These are phyloP conservation scores for Erodium maritimum DNA, from an alignment of 345 rosid species.

Conservation along the genomic window DNA sequence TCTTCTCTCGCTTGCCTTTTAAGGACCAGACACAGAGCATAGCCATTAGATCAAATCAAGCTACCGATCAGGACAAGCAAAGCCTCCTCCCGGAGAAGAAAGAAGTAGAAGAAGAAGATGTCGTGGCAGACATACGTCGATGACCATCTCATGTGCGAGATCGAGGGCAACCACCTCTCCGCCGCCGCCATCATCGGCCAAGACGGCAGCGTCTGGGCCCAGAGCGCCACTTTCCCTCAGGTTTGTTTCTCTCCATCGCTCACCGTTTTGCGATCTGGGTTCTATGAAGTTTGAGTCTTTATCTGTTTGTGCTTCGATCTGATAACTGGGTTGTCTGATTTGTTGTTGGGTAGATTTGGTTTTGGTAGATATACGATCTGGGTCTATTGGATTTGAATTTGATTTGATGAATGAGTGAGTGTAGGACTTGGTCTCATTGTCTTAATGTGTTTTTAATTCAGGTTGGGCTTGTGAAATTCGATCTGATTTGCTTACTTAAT, in stretches of 20 bases:
- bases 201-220: constrained; percentile 5
- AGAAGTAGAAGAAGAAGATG: not conserved
- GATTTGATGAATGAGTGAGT: not conserved
- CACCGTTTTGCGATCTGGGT: not conserved
- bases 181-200: constrained; percentile 5
- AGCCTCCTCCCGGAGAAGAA: not conserved
- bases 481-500: not conserved
- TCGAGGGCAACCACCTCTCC: constrained; percentile 1
- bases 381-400: not conserved
- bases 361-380: not conserved
- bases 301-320: not conserved
- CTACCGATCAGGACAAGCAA: too few relatives aligned
- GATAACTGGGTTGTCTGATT: not conserved
- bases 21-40: not conserved
- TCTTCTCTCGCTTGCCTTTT: not conserved
- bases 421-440: not conserved
- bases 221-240: constrained; percentile 3
- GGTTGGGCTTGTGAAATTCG: too few relatives aligned
- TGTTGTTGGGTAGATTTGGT: not conserved
- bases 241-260: not conserved
- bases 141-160: constrained; percentile 3
- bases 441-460: too few relatives aligned
- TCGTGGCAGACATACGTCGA: constrained; percentile 2
- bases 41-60: not conserved
- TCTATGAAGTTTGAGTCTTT: not conserved